A percentile compares a stretch with the other conserved stretches of the same genome.
Evolutionary conservation across 2,329 filamentous ascomycete genomes (phyloP).

Genomic region (Pseudogymnoascus sp.): DNA sequence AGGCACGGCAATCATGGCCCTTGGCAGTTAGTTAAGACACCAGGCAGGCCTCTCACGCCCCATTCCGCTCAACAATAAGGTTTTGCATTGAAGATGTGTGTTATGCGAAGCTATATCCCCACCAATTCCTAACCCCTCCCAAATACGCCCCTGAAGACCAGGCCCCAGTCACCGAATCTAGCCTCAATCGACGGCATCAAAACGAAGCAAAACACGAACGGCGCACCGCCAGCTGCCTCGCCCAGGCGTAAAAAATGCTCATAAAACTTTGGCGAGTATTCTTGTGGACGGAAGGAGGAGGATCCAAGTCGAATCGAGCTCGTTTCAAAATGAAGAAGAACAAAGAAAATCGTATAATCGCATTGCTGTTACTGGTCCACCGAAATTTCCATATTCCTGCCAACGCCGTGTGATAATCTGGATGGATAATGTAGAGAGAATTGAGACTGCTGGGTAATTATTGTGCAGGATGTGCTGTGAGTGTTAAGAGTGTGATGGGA

Average conservation of each 20-base stretch:
- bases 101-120: conserved; percentile 1
- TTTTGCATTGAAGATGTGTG: conserved; percentile 1
- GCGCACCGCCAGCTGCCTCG: not conserved
- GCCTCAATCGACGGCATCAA: conserved; percentile 7
- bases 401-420: conserved; percentile 5
- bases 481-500: not conserved
- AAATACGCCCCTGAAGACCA: conserved; percentile 2
- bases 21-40: not conserved
- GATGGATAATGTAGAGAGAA: conserved; percentile 1
- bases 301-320: conserved; percentile 1
- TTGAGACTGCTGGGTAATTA: conserved; percentile 2
- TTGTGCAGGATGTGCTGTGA: conserved; percentile 3
- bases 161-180: conserved; percentile 1
- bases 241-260: conserved; percentile 1
- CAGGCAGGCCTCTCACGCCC: not conserved
- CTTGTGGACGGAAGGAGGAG: not conserved
- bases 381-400: not conserved
- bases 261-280: not conserved
- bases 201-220: not conserved
- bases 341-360: conserved; percentile 8
- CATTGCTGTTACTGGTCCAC: conserved; percentile 1
- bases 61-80: not conserved
- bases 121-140: conserved; percentile 1
- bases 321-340: conserved; percentile 2
- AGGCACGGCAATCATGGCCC: not conserved